These are phyloP conservation scores for Botryotinia narcissicola DNA, from an alignment of 2,329 filamentous ascomycete genomes.

Conservation along the genomic window DNA sequence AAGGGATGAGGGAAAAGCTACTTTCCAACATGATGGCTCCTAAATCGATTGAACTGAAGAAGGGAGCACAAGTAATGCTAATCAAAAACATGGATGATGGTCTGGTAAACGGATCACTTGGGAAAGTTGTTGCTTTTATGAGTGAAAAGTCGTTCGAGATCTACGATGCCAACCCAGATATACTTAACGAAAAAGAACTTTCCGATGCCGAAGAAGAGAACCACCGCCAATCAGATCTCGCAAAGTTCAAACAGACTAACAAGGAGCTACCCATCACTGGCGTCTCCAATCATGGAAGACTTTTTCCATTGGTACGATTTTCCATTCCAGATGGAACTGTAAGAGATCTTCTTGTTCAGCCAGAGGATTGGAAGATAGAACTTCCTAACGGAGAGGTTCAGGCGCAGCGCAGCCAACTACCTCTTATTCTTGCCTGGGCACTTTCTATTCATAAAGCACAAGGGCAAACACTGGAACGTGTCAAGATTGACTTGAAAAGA, in stretches of 20 bases:
- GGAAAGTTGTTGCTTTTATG: conserved; percentile 82
- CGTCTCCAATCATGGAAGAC: conserved; percentile 47
- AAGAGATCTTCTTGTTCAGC: conserved; percentile 75
- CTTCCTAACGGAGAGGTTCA: conserved; percentile 93
- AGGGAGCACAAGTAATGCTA: conserved; percentile 97
- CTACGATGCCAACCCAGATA: conserved; percentile 57
- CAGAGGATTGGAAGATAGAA: conserved; percentile 95
- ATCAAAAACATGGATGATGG: conserved; percentile 98
- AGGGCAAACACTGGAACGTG: conserved; percentile 82
- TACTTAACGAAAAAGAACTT: conserved; percentile 49
- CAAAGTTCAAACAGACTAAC: conserved; percentile 40
- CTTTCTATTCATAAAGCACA: conserved; percentile 98
- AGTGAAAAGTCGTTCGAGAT: conserved; percentile 59
- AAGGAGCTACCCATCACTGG: conserved; percentile 36
- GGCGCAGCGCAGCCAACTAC: conserved; percentile 77
- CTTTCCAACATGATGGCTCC: conserved; percentile 93
- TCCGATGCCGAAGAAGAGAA: conserved; percentile 42
- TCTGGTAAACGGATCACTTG: conserved; percentile 90
- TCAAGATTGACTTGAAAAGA: conserved; percentile 88
- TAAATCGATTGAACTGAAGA: conserved; percentile 74
- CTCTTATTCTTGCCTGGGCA: conserved; percentile 93
- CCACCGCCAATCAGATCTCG: conserved; percentile 38
- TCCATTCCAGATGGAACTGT: conserved; percentile 72
- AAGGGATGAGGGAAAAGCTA: conserved; percentile 68
- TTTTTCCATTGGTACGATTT: conserved; percentile 85